Base-by-base conservation (phyloP, 1,139 yeast species). In the Magnusiomyces ingens region DNA sequence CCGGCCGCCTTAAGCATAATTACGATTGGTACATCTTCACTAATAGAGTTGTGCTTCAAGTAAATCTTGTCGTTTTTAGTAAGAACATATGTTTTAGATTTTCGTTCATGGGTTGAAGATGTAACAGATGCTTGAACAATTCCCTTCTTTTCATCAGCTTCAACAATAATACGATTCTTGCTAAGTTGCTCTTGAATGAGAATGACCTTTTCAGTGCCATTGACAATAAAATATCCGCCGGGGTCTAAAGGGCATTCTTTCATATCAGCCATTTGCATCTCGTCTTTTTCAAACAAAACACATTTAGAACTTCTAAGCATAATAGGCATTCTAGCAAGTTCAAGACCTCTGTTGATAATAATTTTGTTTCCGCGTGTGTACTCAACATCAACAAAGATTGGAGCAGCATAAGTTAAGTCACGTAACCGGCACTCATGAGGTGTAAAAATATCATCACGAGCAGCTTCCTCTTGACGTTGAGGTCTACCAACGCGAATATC, bases 171-270 rank as follows among this genome's bases (percentile, higher is more conserved):
- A 79, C 99, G 88, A 72, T 93, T 93, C 71, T 93, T 93, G 52
- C 96, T 85, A 67, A 93, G 76, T 74, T 93, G 99, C 71, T 93
- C 99, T 71, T 93, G 99, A 48, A 93, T 95, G 62, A 93, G 78
- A 59, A 93, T 94, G 49, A 93, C 99, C 68, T 93, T 93, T 68
- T 93, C 99, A 0, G 99, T 93, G 68, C 99, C 99, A 67, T 93
- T 93, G 48, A 93, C 98, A 62, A 90, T 85, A 64, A 93, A 93
- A 66, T 93, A 93, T 62, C 99, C 99, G 71, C 99, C 99, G 3
- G 99, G 99, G 70, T 93, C 99, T 52, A 93, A 75, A 0, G 99
- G 99, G 70, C 99, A 94, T 70, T 93, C 99, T 63, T 87, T 86
- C 62, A 87, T 76, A 45, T 74, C 73, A 0, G 99, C 97, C 98